Base-by-base conservation (phyloP, 2,329 filamentous ascomycete genomes). In the Botrytis fragariae region DNA sequence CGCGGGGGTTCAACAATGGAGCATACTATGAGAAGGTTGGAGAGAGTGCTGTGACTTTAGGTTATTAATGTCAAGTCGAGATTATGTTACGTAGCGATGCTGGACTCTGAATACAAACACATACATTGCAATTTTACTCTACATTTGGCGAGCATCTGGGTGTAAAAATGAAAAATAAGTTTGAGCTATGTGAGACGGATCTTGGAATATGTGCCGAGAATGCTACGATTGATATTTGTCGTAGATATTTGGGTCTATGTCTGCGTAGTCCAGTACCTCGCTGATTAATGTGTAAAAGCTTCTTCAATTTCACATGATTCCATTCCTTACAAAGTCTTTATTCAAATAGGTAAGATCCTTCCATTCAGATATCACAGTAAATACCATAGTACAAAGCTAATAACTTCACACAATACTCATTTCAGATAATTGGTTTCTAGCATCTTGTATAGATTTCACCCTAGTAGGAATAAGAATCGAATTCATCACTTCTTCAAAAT, bases 121-220 rank as follows among this genome's bases (percentile, higher is more conserved):
- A 42, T 9, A 32, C 5, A 32, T 57, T 69, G 37, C 16, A 12
- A 22, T 57, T 29, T 57, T 42, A 42, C 18, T 57, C 32, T 57
- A 9, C 1, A 22, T 16, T 32, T 1, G 16, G 3, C 20, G 5
- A 54, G 5, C n/a, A 29, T 29, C 8, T 35, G 14, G 14, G 22
- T 18, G 16, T n/a, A 1, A 16, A 2, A 37, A 8, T 39, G n/a
- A 5, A 18, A 6, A 32, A 14, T 4, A 0, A 0, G 14, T 32
- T 42, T 32, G 29, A 2, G 20, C 32, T 5, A 35, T 51, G 22
- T n/a, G 48, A n/a, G 48, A 51, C 5, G 4, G 48, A 5, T n/a
- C 48, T 51, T 51, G 10, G 25, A 14, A 51, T 51, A 25, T 4
- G 25, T 67, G 25, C 9, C 32, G 3, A 12, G 18, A 25, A 29